Conservation (phyloP, 306 rosid species). For the Canavalia gladiata region DNA sequence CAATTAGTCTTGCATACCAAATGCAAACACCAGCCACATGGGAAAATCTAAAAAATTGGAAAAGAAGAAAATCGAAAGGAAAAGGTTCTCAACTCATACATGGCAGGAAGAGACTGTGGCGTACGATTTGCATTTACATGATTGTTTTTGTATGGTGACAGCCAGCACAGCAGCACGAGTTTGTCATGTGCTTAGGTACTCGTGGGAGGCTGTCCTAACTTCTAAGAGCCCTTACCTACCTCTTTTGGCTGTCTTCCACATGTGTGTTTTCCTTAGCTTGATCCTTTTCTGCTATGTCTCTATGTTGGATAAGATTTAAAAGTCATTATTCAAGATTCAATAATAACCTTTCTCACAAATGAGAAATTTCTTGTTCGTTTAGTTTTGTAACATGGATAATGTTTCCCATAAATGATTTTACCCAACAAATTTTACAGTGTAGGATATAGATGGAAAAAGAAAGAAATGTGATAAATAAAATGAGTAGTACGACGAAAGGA, state of each 20-base stretch:
- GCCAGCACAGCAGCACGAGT: slow-evolving; percentile 71
- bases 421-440: no score
- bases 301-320: slow-evolving; percentile 52
- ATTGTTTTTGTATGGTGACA: slow-evolving; percentile 52
- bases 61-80: not conserved
- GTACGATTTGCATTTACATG: slow-evolving; percentile 47
- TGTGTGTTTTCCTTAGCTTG: slow-evolving; percentile 54
- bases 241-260: slow-evolving; percentile 67
- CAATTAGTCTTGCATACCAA: slow-evolving; percentile 37
- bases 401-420: no score
- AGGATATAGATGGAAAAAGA: no score
- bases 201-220: slow-evolving; percentile 60
- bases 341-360: slow-evolving; percentile 25
- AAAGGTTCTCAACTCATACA: slow-evolving; percentile 35
- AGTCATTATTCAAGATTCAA: slow-evolving; percentile 29
- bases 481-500: no score
- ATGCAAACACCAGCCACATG: slow-evolving; percentile 53
- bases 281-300: slow-evolving; percentile 27
- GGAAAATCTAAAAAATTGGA: not conserved
- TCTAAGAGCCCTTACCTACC: slow-evolving; percentile 71
- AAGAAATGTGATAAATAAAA: no score
- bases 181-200: slow-evolving; percentile 78
- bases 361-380: not conserved
- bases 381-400: not conserved
- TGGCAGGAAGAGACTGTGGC: slow-evolving; percentile 35